Conservation (phyloP, 2,329 filamentous ascomycete genomes). For the Dryadomyces quercus-mongolicae region DNA sequence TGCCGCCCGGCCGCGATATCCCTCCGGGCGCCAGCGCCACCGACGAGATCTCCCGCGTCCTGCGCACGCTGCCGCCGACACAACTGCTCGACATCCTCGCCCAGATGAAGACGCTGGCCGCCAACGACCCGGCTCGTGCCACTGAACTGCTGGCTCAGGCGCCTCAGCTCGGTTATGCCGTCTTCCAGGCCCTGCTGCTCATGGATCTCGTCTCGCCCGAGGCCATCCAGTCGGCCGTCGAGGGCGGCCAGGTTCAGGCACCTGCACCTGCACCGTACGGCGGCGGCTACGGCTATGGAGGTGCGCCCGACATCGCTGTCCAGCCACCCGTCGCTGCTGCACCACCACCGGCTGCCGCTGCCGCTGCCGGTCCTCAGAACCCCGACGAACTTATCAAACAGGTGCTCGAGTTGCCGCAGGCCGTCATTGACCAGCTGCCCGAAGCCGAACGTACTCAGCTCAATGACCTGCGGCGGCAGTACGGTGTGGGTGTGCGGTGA, state of each 20-base stretch:
- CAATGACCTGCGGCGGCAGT: constrained; percentile 48
- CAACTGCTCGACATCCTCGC: constrained; percentile 88
- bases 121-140: constrained; percentile 68
- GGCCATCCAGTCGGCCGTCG: constrained; percentile 66
- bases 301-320: constrained; percentile 21
- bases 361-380: constrained; percentile 18
- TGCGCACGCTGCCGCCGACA: constrained; percentile 72
- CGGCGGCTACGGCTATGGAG: constrained; percentile 23
- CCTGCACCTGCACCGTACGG: neutral
- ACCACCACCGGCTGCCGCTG: constrained; percentile 21
- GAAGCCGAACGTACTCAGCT: constrained; percentile 69
- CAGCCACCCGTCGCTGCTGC: constrained; percentile 24
- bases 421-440: constrained; percentile 67
- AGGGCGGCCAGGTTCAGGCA: constrained; percentile 8
- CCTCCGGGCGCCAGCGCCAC: constrained; percentile 72
- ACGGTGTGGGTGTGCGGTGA: constrained; percentile 7
- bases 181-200: constrained; percentile 86
- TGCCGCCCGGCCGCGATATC: constrained; percentile 76
- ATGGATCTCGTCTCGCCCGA: constrained; percentile 86
- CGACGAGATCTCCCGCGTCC: constrained; percentile 84
- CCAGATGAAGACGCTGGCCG: constrained; percentile 88
- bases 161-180: constrained; percentile 85
- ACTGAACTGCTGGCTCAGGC: constrained; percentile 79
- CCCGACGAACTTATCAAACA: constrained; percentile 65
- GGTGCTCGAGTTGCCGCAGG: constrained; percentile 67